Evolutionary conservation across 2,329 filamentous ascomycete species (phyloP).

Genomic region (Exophiala alcalophila): DNA sequence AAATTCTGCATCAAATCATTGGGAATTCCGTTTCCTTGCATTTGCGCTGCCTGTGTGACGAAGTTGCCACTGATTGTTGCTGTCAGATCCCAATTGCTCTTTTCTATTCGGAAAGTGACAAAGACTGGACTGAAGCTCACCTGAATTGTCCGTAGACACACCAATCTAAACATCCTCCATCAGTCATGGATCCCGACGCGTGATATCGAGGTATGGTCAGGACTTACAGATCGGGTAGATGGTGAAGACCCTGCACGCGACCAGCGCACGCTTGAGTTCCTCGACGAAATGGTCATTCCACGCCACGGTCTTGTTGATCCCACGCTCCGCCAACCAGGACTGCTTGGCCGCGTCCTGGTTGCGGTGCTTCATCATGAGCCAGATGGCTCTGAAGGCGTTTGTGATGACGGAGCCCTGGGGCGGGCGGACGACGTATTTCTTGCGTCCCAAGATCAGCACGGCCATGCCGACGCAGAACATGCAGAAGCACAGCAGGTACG

Average conservation of each 20-base stretch:
- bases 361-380: constrained; percentile 49
- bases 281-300: constrained; percentile 72
- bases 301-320: constrained; percentile 42
- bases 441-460: constrained; percentile 50
- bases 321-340: constrained; percentile 57
- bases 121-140: no score
- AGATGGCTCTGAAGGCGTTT: constrained; percentile 61
- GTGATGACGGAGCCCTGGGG: constrained; percentile 64
- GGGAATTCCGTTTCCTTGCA: constrained; percentile 66
- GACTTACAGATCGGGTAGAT: constrained; percentile 61
- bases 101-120: no score
- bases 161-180: constrained; percentile 46
- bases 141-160: constrained; percentile 38
- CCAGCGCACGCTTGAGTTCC: constrained; percentile 63
- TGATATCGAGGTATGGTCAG: not conserved
- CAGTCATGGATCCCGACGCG: not conserved
- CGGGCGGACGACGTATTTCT: constrained; percentile 47
- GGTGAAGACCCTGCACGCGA: constrained; percentile 68
- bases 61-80: constrained; percentile 28
- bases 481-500: constrained; percentile 60
- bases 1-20: constrained; percentile 77
- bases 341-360: constrained; percentile 65
- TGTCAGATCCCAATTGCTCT: no score
- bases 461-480: constrained; percentile 63
- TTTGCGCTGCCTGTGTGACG: constrained; percentile 46